Conservation (phyloP, 1,284 basidiomycete genomes). For the Volvariella volvacea region DNA sequence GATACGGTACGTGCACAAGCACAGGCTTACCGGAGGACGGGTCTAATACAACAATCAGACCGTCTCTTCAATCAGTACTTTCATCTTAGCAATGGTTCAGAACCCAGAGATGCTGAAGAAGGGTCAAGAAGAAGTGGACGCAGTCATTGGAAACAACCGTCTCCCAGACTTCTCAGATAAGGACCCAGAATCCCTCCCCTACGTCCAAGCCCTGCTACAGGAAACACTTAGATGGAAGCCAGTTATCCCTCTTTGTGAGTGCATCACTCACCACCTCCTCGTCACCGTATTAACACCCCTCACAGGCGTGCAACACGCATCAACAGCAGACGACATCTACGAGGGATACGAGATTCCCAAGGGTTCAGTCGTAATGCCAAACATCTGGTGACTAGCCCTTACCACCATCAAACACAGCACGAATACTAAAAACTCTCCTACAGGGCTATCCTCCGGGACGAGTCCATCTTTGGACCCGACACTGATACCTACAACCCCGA, state of each 20-base stretch:
- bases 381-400: too few species aligned
- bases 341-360: too few species aligned
- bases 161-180: constrained; percentile 29
- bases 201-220: constrained; percentile 15
- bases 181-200: constrained; percentile 10
- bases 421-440: too few species aligned
- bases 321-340: too few species aligned
- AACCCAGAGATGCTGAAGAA: constrained; percentile 32
- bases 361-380: too few species aligned
- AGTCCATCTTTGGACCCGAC: constrained; percentile 40
- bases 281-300: not conserved
- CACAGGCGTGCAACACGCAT: too few species aligned
- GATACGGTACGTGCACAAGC: too few species aligned
- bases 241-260: constrained; percentile 12
- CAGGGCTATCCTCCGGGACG: constrained; percentile 1
- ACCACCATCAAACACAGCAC: too few species aligned
- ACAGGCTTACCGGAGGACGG: too few species aligned
- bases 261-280: not conserved
- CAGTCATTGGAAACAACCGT: constrained; percentile 26
- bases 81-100: constrained; percentile 34
- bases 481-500: constrained; percentile 45
- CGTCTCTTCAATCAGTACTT: constrained; percentile 13
- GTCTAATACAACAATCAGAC: too few species aligned
- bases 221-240: constrained; percentile 14
- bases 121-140: constrained; percentile 36